Percentiles rank a stretch among this genome's conserved stretches.
Evolutionary conservation across 805 yeast genomes (phyloP).

Genomic region (Zygoascus biomembranicola): DNA sequence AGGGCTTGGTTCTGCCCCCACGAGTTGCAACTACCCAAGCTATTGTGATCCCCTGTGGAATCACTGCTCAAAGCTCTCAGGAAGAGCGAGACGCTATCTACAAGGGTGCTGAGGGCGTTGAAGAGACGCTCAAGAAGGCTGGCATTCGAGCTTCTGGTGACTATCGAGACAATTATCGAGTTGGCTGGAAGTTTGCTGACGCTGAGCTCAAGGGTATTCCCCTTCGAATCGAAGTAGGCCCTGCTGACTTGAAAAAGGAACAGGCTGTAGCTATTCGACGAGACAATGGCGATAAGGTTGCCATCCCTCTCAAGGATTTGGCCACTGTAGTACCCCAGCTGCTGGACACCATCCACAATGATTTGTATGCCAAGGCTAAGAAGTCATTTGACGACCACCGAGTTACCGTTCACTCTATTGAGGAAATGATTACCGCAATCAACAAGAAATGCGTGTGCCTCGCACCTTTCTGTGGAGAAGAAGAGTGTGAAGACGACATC

Average conservation of each 20-base stretch:
- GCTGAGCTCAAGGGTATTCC: conserved; percentile 97
- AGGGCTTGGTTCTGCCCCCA: conserved; percentile 97
- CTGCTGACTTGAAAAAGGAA: conserved; percentile 77
- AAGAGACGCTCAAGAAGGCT: conserved; percentile 45
- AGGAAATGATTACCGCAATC: conserved; percentile 85
- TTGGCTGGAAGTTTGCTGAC: conserved; percentile 98
- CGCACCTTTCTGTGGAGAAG: conserved; percentile 96
- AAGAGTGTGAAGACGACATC: conserved; percentile 93
- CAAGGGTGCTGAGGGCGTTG: conserved; percentile 63
- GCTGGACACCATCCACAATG: conserved; percentile 73
- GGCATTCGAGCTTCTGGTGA: conserved; percentile 78
- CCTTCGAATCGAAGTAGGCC: conserved; percentile 90
- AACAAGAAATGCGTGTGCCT: conserved; percentile 85
- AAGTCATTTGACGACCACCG: conserved; percentile 76
- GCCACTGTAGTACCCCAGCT: conserved; percentile 62
- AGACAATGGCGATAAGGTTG: conserved; percentile 71
- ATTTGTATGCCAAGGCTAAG: conserved; percentile 70
- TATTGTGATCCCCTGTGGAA: conserved; percentile 90
- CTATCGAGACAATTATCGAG: conserved; percentile 88
- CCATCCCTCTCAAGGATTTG: conserved; percentile 57
- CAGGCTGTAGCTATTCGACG: conserved; percentile 89
- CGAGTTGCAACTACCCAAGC: conserved; percentile 89
- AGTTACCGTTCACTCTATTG: conserved; percentile 73
- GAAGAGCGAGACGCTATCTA: conserved; percentile 65
- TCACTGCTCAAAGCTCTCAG: conserved; percentile 75